Conservation (phyloP, 805 yeast species). For the Jamesozyma rosinii region DNA sequence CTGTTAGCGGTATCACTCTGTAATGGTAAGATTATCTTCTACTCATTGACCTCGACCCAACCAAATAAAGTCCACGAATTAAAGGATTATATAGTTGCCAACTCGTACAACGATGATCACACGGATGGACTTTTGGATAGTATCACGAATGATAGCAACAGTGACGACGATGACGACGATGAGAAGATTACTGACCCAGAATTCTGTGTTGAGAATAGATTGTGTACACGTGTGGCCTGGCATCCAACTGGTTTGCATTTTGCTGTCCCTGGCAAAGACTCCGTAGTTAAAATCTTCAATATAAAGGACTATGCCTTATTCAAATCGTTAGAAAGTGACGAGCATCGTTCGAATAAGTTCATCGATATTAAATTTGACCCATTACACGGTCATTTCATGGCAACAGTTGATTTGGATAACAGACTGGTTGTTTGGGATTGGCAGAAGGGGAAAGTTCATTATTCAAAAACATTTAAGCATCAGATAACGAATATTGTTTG, state of each 20-base stretch:
- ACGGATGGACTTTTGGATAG: conserved; percentile 19
- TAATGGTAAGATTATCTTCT: conserved; percentile 50
- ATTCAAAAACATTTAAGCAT: conserved; percentile 25
- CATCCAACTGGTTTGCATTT: conserved; percentile 58
- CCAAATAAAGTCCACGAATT: conserved; percentile 45
- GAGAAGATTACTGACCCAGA: conserved; percentile 26
- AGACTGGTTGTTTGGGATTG: conserved; percentile 50
- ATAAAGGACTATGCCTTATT: conserved; percentile 21
- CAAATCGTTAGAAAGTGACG: conserved; percentile 11
- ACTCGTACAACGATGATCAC: conserved; percentile 18
- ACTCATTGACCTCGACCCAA: conserved; percentile 40
- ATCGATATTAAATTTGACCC: conserved; percentile 55
- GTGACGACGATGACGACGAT: conserved; percentile 26
- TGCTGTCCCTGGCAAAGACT: conserved; percentile 52
- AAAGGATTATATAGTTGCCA: conserved; percentile 30
- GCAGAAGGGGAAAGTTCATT: conserved; percentile 28
- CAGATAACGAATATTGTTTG: conserved; percentile 31
- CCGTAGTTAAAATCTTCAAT: conserved; percentile 38
- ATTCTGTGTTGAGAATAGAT: conserved; percentile 32
- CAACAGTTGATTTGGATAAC: conserved; percentile 47
- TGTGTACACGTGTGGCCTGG: conserved; percentile 58
- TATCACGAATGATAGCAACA: not conserved
- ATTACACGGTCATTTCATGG: conserved; percentile 45
- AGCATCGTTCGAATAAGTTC: conserved; percentile 17
- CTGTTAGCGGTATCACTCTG: conserved; percentile 48